Evolutionary conservation across 805 yeast species (phyloP).

Genomic region (Danielozyma ontarioensis): DNA sequence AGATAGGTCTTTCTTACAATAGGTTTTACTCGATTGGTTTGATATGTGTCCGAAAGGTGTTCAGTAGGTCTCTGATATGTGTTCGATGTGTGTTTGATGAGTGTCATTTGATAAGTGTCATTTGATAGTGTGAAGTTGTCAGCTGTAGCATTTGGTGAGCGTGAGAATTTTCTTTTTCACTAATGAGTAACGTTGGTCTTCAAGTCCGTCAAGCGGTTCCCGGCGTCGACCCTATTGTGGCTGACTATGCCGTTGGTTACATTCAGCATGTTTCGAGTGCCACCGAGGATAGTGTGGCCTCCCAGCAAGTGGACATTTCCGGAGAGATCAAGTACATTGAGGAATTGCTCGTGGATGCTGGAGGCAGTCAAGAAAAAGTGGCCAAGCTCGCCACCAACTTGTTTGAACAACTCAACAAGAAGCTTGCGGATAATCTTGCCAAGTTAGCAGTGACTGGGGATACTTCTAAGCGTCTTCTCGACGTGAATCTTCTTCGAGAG

Average conservation of each 20-base stretch:
- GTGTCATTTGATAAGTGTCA: too few species aligned
- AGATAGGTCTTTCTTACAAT: too few species aligned
- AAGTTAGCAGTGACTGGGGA: slow-evolving; percentile 78
- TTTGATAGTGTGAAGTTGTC: too few species aligned
- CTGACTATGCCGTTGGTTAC: slow-evolving; percentile 89
- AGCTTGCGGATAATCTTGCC: slow-evolving; percentile 62
- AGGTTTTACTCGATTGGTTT: too few species aligned
- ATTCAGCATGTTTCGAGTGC: slow-evolving; percentile 73
- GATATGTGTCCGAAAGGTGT: too few species aligned
- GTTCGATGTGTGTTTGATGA: too few species aligned
- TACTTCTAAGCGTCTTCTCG: slow-evolving; percentile 79
- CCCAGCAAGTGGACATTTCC: slow-evolving; percentile 63
- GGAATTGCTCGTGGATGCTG: slow-evolving; percentile 70
- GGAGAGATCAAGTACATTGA: slow-evolving; percentile 66
- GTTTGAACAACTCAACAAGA: slow-evolving; percentile 43
- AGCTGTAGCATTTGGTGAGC: too few species aligned
- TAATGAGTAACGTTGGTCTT: slow-evolving; percentile 38
- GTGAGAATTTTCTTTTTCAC: too few species aligned
- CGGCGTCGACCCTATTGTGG: slow-evolving; percentile 77
- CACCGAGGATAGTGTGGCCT: slow-evolving; percentile 77
- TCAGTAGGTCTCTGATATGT: too few species aligned
- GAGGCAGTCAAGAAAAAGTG: slow-evolving; percentile 63
- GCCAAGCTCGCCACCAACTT: slow-evolving; percentile 42
- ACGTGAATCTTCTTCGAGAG: slow-evolving; percentile 58
- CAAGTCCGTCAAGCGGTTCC: slow-evolving; percentile 87